A percentile compares a stretch with the other conserved stretches of the same genome.
Conservation (phyloP, 202 grass and related monocot species). For the Eragrostis tef region DNA sequence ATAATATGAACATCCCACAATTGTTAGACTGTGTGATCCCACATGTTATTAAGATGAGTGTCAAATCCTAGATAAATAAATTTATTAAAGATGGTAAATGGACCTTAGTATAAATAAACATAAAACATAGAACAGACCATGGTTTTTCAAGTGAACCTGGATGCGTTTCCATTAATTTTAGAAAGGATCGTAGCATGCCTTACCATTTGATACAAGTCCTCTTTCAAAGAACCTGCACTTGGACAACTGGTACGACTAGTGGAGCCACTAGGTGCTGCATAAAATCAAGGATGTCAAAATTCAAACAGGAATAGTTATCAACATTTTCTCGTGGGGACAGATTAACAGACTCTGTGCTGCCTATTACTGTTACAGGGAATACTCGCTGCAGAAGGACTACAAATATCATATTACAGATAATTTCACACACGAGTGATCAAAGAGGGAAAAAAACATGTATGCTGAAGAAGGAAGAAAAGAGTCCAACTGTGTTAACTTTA, state of each 20-base stretch:
- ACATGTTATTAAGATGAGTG: background rate
- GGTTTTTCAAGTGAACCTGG: background rate
- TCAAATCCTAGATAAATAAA: background rate
- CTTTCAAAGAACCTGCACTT: slow-evolving; percentile 54
- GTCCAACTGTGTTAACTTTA: background rate
- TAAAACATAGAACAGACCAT: background rate
- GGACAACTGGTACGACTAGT: slow-evolving; percentile 60
- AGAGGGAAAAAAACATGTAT: too few relatives aligned
- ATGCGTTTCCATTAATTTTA: background rate
- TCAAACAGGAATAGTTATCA: background rate
- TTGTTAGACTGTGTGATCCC: background rate
- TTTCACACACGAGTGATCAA: background rate
- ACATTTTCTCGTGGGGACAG: background rate
- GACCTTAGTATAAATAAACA: background rate
- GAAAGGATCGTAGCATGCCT: slow-evolving; percentile 19
- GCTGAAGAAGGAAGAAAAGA: background rate
- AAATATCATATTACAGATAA: background rate
- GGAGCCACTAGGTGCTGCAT: slow-evolving; percentile 70
- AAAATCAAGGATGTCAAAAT: slow-evolving; percentile 34
- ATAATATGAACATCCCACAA: too few relatives aligned
- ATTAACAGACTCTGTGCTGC: background rate
- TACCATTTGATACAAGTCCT: slow-evolving; percentile 74
- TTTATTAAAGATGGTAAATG: too few relatives aligned
- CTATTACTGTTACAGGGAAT: background rate
- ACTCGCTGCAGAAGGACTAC: background rate